Evolutionary conservation across 805 yeast genomes (phyloP).

Genomic region (Candida taoyuanica): DNA sequence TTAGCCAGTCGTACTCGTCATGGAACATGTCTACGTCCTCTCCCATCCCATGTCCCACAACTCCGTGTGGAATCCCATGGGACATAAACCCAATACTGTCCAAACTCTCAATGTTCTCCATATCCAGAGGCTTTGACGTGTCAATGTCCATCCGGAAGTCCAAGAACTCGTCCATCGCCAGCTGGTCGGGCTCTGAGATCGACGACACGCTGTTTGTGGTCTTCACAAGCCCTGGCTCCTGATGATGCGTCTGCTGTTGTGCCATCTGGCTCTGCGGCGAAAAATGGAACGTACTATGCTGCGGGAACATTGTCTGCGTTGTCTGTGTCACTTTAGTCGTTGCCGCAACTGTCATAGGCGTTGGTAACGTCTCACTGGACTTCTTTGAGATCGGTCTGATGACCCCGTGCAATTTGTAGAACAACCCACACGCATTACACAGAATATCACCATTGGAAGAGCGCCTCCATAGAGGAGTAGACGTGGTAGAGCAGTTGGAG

Average conservation of each 20-base stretch:
- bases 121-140: background rate
- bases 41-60: too few species aligned
- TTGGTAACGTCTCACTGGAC: conserved; percentile 1
- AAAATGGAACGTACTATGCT: conserved; percentile 5
- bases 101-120: conserved; percentile 1
- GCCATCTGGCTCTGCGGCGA: conserved; percentile 6
- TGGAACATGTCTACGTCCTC: conserved; percentile 14
- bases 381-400: conserved; percentile 56
- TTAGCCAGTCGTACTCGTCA: conserved; percentile 23
- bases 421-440: conserved; percentile 95
- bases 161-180: conserved; percentile 16
- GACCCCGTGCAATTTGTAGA: conserved; percentile 86
- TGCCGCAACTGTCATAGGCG: conserved; percentile 2
- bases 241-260: conserved; percentile 1
- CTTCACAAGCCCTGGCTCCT: conserved; percentile 8
- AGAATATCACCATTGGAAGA: conserved; percentile 85
- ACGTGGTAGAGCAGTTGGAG: conserved; percentile 82
- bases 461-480: conserved; percentile 94
- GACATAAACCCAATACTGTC: too few species aligned
- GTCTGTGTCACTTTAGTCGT: conserved; percentile 2
- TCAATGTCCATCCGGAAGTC: conserved; percentile 16
- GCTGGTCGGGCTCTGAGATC: conserved; percentile 16
- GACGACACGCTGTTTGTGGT: conserved; percentile 13
- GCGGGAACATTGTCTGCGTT: conserved; percentile 12
- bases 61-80: too few species aligned